Base-by-base conservation (phyloP, 768 basidiomycete genomes). In the Amanita pseudoporphyria region DNA sequence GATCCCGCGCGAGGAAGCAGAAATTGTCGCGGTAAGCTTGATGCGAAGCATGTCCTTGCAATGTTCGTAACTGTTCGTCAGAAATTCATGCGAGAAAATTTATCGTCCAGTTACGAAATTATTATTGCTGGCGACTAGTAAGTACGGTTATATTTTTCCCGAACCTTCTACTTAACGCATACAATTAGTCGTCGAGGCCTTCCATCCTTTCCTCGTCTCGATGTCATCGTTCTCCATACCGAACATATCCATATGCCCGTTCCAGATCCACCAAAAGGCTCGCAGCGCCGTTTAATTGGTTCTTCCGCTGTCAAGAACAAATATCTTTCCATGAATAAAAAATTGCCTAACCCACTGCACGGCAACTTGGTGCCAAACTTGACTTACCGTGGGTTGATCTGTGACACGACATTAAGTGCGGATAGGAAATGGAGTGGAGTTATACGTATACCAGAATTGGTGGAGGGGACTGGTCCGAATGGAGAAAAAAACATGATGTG, bases 51-150 rank as follows among this genome's bases (percentile, higher is more conserved):
- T 16, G 14, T 40, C 52, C 22, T 37, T 24, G 37, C 16, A 5
- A 40, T 38, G 35, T 43, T 24, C 32, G 32, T 32, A 12, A 18
- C 5, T 28, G 40, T 43, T 33, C 33, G 35, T n/a, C 35, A 83
- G 82, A 64, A 68, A 44, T 80, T 78, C 44, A 67, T 79, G 46
- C 66, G 63, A 28, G 65, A 73, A 13, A 68, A 67, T 50, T 53
- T 82, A 5, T 68, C 72, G 32, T 57, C 68, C 16, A 72, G 70
- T 39, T 78, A 72, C 53, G 75, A 79, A 51, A 53, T 77, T 14
- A 57, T 71, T 26, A 56, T 79, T n/a, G 69, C 69, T 0, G 82
- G 81, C 9, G 69, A 68, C 62, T 78, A 81, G 82, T 84, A 58
- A 59, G 82, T 63, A 12, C 6, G 16, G 13, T 10, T 13, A 5